Evolutionary conservation across 768 basidiomycete genomes (phyloP).

Genomic region (Agaricus sinodeliciosus): DNA sequence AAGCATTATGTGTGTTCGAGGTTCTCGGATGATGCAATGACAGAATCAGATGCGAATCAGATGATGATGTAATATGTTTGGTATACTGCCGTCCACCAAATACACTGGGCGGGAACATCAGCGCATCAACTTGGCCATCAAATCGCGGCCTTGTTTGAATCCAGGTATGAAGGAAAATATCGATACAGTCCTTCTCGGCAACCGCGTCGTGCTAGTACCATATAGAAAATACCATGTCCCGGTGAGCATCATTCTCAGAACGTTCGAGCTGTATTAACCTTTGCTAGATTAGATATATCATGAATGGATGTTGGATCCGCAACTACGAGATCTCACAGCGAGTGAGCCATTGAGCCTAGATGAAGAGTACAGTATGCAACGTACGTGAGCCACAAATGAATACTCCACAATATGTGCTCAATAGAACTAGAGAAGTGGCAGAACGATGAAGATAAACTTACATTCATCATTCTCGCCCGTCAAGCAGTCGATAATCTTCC

Average conservation of each 20-base stretch:
- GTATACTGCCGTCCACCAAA: background rate
- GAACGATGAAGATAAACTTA: slow-evolving; percentile 82
- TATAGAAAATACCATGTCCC: slow-evolving; percentile 58
- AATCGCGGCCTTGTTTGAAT: too few relatives aligned
- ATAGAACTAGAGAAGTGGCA: slow-evolving; percentile 69
- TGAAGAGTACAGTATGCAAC: slow-evolving; percentile 87
- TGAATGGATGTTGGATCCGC: slow-evolving; percentile 79
- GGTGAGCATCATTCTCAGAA: slow-evolving; percentile 21
- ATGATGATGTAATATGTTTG: slow-evolving; percentile 1
- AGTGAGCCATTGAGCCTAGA: slow-evolving; percentile 77
- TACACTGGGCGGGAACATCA: background rate
- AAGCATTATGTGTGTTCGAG: background rate
- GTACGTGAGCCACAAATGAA: slow-evolving; percentile 29
- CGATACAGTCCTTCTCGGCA: slow-evolving; percentile 56
- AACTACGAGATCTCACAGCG: slow-evolving; percentile 70
- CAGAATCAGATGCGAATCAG: background rate
- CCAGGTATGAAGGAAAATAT: slow-evolving; percentile 63
- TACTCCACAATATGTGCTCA: background rate
- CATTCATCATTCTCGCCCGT: slow-evolving; percentile 79
- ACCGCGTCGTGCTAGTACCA: slow-evolving; percentile 71
- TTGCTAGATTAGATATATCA: slow-evolving; percentile 59
- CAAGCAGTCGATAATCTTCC: slow-evolving; percentile 10
- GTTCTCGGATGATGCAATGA: background rate
- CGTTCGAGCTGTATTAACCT: background rate
- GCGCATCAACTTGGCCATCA: too few relatives aligned